Base-by-base conservation (phyloP, 495 filamentous ascomycete genomes). In the Penicillium alfredii region DNA sequence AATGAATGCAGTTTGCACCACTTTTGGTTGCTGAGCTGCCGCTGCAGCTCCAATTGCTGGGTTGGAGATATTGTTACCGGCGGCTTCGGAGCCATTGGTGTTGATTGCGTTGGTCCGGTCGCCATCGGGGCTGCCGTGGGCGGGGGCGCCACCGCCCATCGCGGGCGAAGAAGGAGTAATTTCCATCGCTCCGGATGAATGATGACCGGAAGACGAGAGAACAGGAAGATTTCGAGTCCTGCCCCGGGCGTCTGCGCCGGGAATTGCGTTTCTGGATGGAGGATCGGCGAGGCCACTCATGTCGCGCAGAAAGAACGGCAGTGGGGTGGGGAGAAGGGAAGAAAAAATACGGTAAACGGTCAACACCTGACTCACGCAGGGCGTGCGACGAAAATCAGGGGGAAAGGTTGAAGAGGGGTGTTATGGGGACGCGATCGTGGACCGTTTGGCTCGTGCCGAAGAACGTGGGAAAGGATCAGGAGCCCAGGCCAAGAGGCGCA, bases 1-100 rank as follows among this genome's bases (percentile, higher is more conserved):
- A 42, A 98, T 97, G 56, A 98, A 98, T n/a, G 92, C 92, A 15
- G 92, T 96, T 63, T 98, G 92, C 18, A 97, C 87, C 37, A 95
- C 88, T 66, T 98, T 98, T 38, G 90, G 89, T 59, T 94, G 88
- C 60, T 94, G 89, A 40, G 88, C 81, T 40, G 88, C 86, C 10
- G 86, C 85, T 4, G 84, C 82, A 28, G 88, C 87, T n/a, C 66
- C 66, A 33, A 71, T 53, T 28, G 61, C 58, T 23, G 62, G 60
- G 76, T 80, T 41, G 38, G 61, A 45, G 35, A 51, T 56, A 61
- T 55, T 59, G 40, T 55, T 13, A 30, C 44, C 53, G 26, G 49
- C 56, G 29, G 39, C 21, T 29, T 74, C 60, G 28, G 66, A 49
- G 46, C 73, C 68, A 61, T 72, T 68, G 51, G 61, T 53, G 31